Evolutionary conservation across 768 basidiomycete genomes (phyloP), one percentile per base, ranked within the genome.

Genomic region (Leccinum boreale): DNA sequence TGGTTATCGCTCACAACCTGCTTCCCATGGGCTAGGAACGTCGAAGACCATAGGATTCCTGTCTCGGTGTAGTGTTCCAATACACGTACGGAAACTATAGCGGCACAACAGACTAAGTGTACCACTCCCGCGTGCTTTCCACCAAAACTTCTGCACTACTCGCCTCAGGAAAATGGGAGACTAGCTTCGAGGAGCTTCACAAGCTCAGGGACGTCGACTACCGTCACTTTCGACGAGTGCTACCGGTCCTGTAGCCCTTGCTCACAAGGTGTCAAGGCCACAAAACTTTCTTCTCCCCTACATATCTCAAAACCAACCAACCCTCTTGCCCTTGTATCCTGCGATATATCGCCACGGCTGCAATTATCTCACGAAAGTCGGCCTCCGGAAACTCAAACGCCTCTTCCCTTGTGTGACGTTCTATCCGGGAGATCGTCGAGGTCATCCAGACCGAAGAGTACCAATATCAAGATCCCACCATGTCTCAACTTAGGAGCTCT

Each of bases 401-500:
- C 24, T 85, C 89, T 9, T 77, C 89, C 6, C 86, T 90, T 35
- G 90, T 93, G 53, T 84, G 94, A 15, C 85, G 94, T 66, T 91
- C 96, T 23, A 87, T 98, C 67, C 81, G 87, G 21, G 94, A 97
- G 69, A 83, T 96, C 58, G 92, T 97, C 66, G 92, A 93, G 70
- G 89, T 97, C 57, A 89, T 97, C 57, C 89, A 94, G 70, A 91
- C 85, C 72, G 95, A 98, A 76, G 91, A 94, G 72, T 97, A 98
- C 72, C 94, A 97, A 75, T 98, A 94, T 74, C 81, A 85, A 65
- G 96, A 98, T 71, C 93, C 95, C 0, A 82, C 98, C 59, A 98
- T 94, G 2, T 80, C 83, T 98, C 60, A 92, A 26, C 26, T 26
- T 26, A 89, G 75, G 92, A 95, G 70, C 83, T 98, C 48, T 96